Conservation (phyloP, 2,329 filamentous ascomycete genomes). For the Dactylellina haptotyla region DNA sequence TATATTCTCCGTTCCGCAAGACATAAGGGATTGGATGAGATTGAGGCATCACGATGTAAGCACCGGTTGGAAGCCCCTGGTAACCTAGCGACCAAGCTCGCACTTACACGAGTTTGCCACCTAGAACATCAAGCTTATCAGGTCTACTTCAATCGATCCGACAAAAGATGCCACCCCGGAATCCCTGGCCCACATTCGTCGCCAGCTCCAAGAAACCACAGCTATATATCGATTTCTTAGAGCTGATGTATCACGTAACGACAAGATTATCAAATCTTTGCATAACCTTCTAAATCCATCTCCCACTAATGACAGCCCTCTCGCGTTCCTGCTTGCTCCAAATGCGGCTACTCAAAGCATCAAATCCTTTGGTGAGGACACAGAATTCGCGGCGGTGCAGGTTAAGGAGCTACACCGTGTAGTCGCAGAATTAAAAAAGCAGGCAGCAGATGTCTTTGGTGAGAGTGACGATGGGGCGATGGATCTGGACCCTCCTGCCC, state of each 20-base stretch:
- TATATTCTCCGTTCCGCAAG: conserved; percentile 77
- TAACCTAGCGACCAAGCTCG: neutral
- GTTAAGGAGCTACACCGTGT: conserved; percentile 79
- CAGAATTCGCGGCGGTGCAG: conserved; percentile 82
- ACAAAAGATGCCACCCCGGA: conserved; percentile 42
- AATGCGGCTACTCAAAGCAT: conserved; percentile 67
- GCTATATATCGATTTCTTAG: conserved; percentile 43
- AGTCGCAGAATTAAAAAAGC: conserved; percentile 71
- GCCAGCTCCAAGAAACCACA: conserved; percentile 52
- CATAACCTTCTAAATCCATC: conserved; percentile 24
- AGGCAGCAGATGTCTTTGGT: conserved; percentile 28
- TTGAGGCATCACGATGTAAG: conserved; percentile 83
- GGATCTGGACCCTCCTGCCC: conserved; percentile 58
- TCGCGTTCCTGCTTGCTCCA: conserved; percentile 67
- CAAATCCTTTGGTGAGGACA: conserved; percentile 74
- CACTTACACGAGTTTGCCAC: neutral
- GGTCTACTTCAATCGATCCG: conserved; percentile 35
- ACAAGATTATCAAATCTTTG: conserved; percentile 28
- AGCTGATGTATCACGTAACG: conserved; percentile 32
- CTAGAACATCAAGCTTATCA: conserved; percentile 41
- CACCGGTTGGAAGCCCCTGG: neutral
- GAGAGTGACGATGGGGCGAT: conserved; percentile 56
- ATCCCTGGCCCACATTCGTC: conserved; percentile 37
- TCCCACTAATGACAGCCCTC: conserved; percentile 61
- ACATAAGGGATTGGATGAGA: conserved; percentile 79